Conservation (phyloP, 75 land plant species). For the Pinus albicaulis region DNA sequence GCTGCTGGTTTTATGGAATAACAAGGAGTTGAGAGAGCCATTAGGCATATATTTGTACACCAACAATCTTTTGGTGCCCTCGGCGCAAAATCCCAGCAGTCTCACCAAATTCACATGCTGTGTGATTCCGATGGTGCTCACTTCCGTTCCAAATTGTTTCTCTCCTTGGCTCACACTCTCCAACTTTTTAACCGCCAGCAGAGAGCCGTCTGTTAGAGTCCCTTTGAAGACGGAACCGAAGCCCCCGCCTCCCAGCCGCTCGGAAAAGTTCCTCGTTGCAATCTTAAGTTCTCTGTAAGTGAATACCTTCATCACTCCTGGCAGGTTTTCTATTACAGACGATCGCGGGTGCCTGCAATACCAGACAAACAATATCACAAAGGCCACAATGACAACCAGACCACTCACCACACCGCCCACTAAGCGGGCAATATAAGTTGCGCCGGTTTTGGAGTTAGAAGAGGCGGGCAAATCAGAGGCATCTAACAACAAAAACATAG, state of each 20-base stretch:
- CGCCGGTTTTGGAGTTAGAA: no score
- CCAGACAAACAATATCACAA: no score
- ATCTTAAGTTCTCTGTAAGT: conserved; percentile 14
- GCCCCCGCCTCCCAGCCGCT: conserved; percentile 22
- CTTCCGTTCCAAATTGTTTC: conserved; percentile 30
- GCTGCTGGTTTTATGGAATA: conserved; percentile 10
- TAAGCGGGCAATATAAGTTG: no score
- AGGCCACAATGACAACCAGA: no score
- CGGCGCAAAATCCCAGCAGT: conserved; percentile 32
- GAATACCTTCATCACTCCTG: conserved; percentile 23
- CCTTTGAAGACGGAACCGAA: conserved; percentile 21
- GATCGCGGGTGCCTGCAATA: no score
- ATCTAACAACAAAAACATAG: not conserved
- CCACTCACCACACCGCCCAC: no score
- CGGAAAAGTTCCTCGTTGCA: conserved; percentile 14
- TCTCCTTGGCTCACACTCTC: conserved; percentile 2
- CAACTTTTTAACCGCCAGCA: conserved; percentile 23
- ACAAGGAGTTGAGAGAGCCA: conserved; percentile 18
- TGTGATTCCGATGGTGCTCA: conserved; percentile 29
- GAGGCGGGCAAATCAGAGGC: not conserved
- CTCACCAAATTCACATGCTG: conserved; percentile 31
- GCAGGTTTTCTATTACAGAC: not conserved
- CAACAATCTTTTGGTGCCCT: conserved; percentile 9
- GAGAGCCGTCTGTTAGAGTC: not conserved
- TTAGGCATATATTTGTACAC: conserved; percentile 24